Evolutionary conservation across 2,329 filamentous ascomycete genomes (phyloP), one percentile per base, ranked within the genome.

Genomic region (Sporothrix phasma): DNA sequence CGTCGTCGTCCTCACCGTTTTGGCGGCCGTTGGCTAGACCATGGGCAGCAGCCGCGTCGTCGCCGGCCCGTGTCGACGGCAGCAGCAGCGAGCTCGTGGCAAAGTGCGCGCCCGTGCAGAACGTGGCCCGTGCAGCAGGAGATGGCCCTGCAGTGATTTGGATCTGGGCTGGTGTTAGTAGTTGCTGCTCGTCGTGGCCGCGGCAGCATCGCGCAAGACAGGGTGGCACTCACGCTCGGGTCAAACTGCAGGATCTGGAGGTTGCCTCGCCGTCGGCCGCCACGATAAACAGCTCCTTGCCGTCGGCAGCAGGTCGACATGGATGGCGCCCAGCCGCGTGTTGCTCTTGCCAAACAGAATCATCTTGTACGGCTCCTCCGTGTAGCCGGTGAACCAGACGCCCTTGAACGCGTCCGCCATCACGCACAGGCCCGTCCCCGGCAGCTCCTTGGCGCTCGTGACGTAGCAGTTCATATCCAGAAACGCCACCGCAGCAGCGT

Each of bases 401-500:
- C 94, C 94, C 77, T 96, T 96, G 73, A 94, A 86, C 0, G 89
- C 90, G 76, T 99, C 94, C 0, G 90, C 89, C 77, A 97, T 86
- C 11, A 96, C 80, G 71, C 90, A 92, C 73, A 99, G 81, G 0
- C 93, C 92, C 0, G 91, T 95, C 1, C 88, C 86, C 3, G 86
- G 86, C 19, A 99, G 81, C 70, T 91, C 90, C 72, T 92, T 94
- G 62, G 91, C 83, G n/a, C 88, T 85, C 2, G 87, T 90, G 13
- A 96, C 90, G 71, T 96, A 94, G 75, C 90, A 95, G 76, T 90
- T 94, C 86, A 97, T 95, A 72, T 99, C 94, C 81, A 99, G 89
- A 72, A 99, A 99, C 0, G 94, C 94, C 3, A 99, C 93, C 0
- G 94, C 0, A 97, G 80, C 61, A 97, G 82, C 1, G 89, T 92